Evolutionary conservation across 441 rosid genomes (phyloP), one percentile per base, ranked within the genome.

Genomic region (Cnidoscolus chayamansa): DNA sequence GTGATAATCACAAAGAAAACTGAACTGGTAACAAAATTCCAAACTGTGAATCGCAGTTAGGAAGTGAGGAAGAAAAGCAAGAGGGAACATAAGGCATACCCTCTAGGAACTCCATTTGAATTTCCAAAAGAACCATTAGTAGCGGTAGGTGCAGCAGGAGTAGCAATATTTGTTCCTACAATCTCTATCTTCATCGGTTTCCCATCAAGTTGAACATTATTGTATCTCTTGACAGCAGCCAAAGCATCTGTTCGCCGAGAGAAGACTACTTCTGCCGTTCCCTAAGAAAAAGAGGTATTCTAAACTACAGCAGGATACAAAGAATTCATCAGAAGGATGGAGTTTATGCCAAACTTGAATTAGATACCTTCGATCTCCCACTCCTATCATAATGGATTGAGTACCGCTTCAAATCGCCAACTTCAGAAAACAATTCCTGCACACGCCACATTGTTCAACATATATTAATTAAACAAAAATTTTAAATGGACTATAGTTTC

Each of bases 101-200:
- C 83, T 85, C 91, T 83, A 48, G 89, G 71, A 77, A 70, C 82
- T 67, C 85, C 91, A 74, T 76, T 89, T 13, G 76, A 78, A 76
- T 72, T 84, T 78, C 85, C 85, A 64, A 84, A 84, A 65, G 59
- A 35, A 17, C 73, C 83, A 68, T 84, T 85, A 31, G 82, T 67
- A 25, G 81, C 68, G n/a, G 77, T 70, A 74, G 87, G 73, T 3
- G 78, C 85, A 63, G 82, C 84, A 74, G 85, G 86, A 12, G 89
- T 65, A 3, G 80, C 81, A 59, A 89, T 71, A 78, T 88, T 89
- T 25, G 84, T 81, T 15, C 97, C 98, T 68, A 89, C 87, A 9
- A 92, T 87, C 88, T 92, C 97, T 37, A 92, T 94, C 79, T 90
- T 92, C 97, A 94, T 90, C 0, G 93, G 97, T 69, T 90, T 94